Conservation (phyloP, 129 eudicot genomes). For the Erigeron canadensis region DNA sequence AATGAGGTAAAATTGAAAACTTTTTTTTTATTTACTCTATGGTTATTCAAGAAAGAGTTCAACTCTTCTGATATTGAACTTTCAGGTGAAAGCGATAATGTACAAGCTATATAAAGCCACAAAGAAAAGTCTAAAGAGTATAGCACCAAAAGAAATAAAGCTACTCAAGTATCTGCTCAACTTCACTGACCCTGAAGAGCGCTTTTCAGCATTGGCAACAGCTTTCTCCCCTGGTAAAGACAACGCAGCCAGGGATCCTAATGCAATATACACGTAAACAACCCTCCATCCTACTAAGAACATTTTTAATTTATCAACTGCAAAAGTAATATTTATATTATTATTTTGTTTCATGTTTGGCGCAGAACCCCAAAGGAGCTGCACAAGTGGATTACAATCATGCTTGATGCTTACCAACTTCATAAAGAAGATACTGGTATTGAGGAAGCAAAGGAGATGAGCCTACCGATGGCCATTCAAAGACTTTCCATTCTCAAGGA, state of each 20-base stretch:
- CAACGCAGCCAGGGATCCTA: conserved; percentile 55
- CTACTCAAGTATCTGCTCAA: conserved; percentile 83
- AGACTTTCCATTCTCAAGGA: conserved; percentile 85
- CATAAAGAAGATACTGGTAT: conserved; percentile 81
- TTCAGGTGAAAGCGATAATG: conserved; percentile 94
- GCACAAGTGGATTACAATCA: conserved; percentile 88
- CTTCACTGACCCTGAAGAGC: conserved; percentile 92
- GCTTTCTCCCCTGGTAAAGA: conserved; percentile 93
- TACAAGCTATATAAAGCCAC: conserved; percentile 80
- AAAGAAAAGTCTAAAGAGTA: conserved; percentile 80
- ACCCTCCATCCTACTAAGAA: background rate
- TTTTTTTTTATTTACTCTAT: background rate
- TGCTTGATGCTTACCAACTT: conserved; percentile 84
- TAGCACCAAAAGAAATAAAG: conserved; percentile 88
- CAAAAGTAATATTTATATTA: background rate
- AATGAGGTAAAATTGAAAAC: conserved; percentile 56
- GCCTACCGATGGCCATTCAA: conserved; percentile 72
- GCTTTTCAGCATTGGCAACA: conserved; percentile 81
- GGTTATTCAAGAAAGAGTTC: background rate
- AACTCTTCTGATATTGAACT: background rate
- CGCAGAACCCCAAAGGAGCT: conserved; percentile 88
- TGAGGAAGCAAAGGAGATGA: conserved; percentile 82
- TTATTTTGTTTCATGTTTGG: conserved; percentile 11
- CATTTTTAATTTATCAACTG: background rate
- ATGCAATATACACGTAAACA: conserved; percentile 82